Percentiles rank a stretch among this genome's conserved stretches.
Evolutionary conservation across 2,329 filamentous ascomycete species (phyloP).

Genomic region (Colletotrichum somersetense): DNA sequence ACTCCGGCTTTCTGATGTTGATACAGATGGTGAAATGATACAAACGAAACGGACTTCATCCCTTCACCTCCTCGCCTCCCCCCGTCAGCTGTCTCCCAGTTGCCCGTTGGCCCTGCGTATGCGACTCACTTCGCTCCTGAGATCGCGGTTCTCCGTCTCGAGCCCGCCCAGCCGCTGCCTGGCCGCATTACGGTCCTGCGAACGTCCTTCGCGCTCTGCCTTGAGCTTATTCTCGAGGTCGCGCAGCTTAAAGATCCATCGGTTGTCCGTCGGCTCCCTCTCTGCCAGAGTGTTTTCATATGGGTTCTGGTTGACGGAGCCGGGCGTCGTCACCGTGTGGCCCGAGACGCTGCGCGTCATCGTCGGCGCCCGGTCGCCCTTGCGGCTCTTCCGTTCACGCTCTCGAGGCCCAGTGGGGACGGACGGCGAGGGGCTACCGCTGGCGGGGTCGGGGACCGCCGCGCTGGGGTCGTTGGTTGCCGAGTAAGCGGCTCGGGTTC

Average conservation of each 20-base stretch:
- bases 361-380: constrained; percentile 45
- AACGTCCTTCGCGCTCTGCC: constrained; percentile 86
- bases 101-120: constrained; percentile 40
- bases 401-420: constrained; percentile 68
- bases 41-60: constrained; percentile 2
- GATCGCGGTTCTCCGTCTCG: constrained; percentile 78
- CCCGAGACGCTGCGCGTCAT: constrained; percentile 49
- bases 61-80: background rate
- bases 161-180: constrained; percentile 82
- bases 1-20: constrained; percentile 6
- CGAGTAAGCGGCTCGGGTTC: constrained; percentile 62
- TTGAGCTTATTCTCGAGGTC: constrained; percentile 92
- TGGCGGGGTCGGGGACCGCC: constrained; percentile 49
- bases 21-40: constrained; percentile 25
- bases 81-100: constrained; percentile 13
- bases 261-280: constrained; percentile 67
- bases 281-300: constrained; percentile 48
- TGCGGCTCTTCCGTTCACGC: constrained; percentile 45
- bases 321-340: constrained; percentile 26
- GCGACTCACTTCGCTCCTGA: constrained; percentile 71
- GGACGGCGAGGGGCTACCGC: constrained; percentile 65
- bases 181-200: constrained; percentile 87
- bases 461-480: constrained; percentile 54
- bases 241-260: constrained; percentile 86
- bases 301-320: constrained; percentile 34